Evolutionary conservation across 2,329 filamentous ascomycete species (phyloP).

Genomic region (Fusarium gaditjirri): DNA sequence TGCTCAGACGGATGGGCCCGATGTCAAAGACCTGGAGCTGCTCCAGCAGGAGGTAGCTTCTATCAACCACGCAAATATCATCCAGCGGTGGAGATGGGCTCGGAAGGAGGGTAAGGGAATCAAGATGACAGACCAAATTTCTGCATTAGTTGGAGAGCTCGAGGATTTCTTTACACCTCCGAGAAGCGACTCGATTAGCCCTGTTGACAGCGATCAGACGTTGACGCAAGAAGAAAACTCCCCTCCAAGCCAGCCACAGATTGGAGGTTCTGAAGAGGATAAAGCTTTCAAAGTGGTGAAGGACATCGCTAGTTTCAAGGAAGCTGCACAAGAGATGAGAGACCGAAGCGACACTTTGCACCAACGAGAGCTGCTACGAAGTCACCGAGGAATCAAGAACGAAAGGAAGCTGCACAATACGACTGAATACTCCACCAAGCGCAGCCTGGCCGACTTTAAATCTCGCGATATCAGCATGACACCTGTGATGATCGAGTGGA

Average conservation of each 20-base stretch:
- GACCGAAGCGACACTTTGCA: not conserved
- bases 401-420: fast-evolving
- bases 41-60: not conserved
- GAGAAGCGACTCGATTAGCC: fast-evolving
- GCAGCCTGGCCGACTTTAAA: not conserved
- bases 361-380: not conserved
- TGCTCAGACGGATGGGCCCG: not conserved
- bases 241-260: too few relatives aligned
- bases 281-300: not conserved
- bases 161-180: not conserved
- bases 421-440: not conserved
- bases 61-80: not conserved
- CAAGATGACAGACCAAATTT: not conserved
- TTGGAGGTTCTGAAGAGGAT: not conserved
- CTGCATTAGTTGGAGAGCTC: not conserved
- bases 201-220: too few relatives aligned
- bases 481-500: not conserved
- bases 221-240: too few relatives aligned
- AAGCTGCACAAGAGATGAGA: not conserved
- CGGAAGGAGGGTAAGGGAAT: not conserved
- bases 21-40: fast-evolving
- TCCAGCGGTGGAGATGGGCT: not conserved
- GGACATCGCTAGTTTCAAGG: not conserved
- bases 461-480: not conserved
- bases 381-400: not conserved